Evolutionary conservation across 805 yeast genomes (phyloP), one percentile per base, ranked within the genome.

Genomic region (Wickerhamiella cacticola): DNA sequence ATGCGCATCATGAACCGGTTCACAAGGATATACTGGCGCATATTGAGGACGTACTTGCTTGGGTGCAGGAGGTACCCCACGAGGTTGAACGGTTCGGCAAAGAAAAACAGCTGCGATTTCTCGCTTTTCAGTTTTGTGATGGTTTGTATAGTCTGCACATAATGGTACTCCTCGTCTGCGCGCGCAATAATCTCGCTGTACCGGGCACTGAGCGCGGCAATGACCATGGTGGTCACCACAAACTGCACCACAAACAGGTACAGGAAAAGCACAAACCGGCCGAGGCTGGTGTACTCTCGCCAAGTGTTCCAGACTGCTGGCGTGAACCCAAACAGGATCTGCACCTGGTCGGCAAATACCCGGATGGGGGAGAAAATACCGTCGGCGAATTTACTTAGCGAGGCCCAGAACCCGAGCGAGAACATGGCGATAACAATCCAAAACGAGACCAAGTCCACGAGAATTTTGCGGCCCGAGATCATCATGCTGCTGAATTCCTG

Each of bases 301-400:
- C 79, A 75, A 47, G 70, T 71, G 41, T 67, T 66, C 80, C 80
- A 75, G 2, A 75, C 79, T 0, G 78, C 73, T 0, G 80, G 79
- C 1, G 80, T 75, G 56, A 72, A 75, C 0, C 80, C 80, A 56
- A 74, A 75, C 51, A 75, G 67, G 3, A 75, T 64, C 56, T 73
- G 72, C 40, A 74, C 58, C 66, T 74, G 65, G 50, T 71, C 75
- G 55, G 69, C 74, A 12, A 76, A 71, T 19, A 75, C 74, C 29
- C 69, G 66, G 33, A 63, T 58, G 16, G 72, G 63, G 1, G 66
- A 62, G 45, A 68, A 62, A 31, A 67, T 57, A 45, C 69, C 69
- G 10, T 65, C 56, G 3, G 75, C 74, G 53, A 67, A 68, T 41
- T 73, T 66, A 7, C 75, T 68, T 51, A 75, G 72, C 31, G 76